Percentiles rank a stretch among this genome's conserved stretches.
Evolutionary conservation across 2,329 filamentous ascomycete species (phyloP).

Genomic region (Apiospora pterosperma): DNA sequence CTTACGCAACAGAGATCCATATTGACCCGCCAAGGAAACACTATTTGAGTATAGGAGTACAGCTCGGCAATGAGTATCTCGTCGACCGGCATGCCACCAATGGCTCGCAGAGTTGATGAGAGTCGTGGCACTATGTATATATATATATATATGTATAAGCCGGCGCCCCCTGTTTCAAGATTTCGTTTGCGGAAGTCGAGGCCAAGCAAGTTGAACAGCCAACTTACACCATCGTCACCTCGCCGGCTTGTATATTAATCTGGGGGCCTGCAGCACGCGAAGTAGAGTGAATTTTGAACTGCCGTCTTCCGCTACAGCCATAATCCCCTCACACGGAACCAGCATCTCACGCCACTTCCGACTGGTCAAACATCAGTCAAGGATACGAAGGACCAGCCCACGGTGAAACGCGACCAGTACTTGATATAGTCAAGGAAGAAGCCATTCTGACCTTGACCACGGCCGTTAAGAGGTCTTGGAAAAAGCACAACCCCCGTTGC

Average conservation of each 20-base stretch:
- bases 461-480: background rate
- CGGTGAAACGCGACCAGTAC: background rate
- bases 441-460: background rate
- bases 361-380: background rate
- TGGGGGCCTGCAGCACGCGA: background rate
- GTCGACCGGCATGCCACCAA: background rate
- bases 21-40: background rate
- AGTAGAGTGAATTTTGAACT: background rate
- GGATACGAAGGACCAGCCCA: background rate
- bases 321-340: background rate
- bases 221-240: background rate
- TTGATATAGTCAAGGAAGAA: background rate
- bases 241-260: background rate
- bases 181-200: background rate
- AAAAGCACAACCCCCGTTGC: background rate
- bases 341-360: background rate
- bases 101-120: background rate
- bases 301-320: background rate
- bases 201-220: background rate
- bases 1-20: background rate
- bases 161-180: background rate
- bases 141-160: slow-evolving; percentile 2
- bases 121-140: background rate
- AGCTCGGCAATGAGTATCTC: background rate
- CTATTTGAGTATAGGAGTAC: background rate